Evolutionary conservation across 169 alveolate genomes (phyloP), one percentile per base, ranked within the genome.

Genomic region (Plasmodium malariae): DNA sequence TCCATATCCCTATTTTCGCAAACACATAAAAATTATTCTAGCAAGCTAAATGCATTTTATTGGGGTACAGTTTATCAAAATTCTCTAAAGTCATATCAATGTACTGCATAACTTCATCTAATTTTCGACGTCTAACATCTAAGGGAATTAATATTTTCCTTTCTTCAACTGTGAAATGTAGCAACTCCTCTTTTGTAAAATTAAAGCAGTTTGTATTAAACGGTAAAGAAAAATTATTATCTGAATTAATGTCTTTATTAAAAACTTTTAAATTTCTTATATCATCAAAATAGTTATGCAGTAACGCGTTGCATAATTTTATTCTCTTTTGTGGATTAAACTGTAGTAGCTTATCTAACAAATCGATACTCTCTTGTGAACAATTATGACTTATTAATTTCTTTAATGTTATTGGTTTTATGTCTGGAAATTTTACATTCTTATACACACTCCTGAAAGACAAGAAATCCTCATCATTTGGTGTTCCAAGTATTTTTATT

Each of bases 401-500:
- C 17, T 78, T 48, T 37, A 78, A 37, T 5, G 89, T 78, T 43
- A 78, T 78, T 45, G 89, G 89, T 63, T 78, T 78, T 17, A 78
- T 69, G 17, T 78, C 55, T 45, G 89, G 89, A 32, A 78, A 54
- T 54, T 78, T 78, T 21, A 78, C 59, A 63, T 78, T 55, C 17
- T 78, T 78, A 68, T 78, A 69, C 2, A 67, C 78, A 78, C 89
- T 78, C 30, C 67, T 4, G 63, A 78, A 78, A 2, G 89, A 78
- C 19, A 78, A 55, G 37, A 78, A 51, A 40, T 78, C 89, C 40
- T 96, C 96, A 74, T 93, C 94, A 21, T 97, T 96, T 1, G 99
- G 99, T n/a, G 99, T 97, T 12, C 99, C 99, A 72, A 96, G 71
- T 9, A 78, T 55, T 88, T 97, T 98, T 19, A 98, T 97, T 36